Conservation (phyloP, 2,329 filamentous ascomycete genomes). For the Microdochium paspali region DNA sequence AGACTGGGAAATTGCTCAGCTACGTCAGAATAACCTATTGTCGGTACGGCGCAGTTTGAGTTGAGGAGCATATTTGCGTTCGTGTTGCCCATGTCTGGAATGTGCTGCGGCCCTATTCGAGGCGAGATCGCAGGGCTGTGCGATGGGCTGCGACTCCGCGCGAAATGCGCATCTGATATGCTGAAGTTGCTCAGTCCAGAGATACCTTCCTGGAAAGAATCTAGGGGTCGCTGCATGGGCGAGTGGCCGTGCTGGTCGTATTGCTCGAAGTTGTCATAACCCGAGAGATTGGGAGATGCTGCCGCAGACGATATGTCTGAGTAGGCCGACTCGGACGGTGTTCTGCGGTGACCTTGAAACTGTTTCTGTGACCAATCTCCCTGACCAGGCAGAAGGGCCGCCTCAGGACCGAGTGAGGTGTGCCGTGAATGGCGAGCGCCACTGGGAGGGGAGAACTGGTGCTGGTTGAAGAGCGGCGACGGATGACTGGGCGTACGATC, state of each 20-base stretch:
- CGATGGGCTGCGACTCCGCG: slow-evolving; percentile 68
- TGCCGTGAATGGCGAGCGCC: slow-evolving; percentile 40
- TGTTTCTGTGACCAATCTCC: slow-evolving; percentile 45
- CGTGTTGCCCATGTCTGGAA: slow-evolving; percentile 41
- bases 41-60: slow-evolving; percentile 28
- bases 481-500: slow-evolving; percentile 43
- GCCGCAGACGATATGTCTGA: slow-evolving; percentile 84
- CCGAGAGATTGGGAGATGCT: slow-evolving; percentile 72
- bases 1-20: slow-evolving; percentile 44
- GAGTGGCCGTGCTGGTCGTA: slow-evolving; percentile 59
- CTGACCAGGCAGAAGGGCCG: slow-evolving; percentile 44
- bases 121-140: slow-evolving; percentile 62
- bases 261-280: slow-evolving; percentile 71
- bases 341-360: slow-evolving; percentile 76
- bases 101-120: slow-evolving; percentile 46
- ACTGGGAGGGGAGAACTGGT: slow-evolving; percentile 42
- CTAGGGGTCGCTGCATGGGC: slow-evolving; percentile 67
- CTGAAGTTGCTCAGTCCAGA: slow-evolving; percentile 72
- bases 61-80: slow-evolving; percentile 35
- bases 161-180: slow-evolving; percentile 62
- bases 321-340: slow-evolving; percentile 64
- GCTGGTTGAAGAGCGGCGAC: slow-evolving; percentile 46
- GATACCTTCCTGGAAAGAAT: slow-evolving; percentile 69
- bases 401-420: slow-evolving; percentile 46
- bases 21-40: slow-evolving; percentile 29